Conservation (phyloP, 352 stramenopile species). For the Pythium periplocum region DNA sequence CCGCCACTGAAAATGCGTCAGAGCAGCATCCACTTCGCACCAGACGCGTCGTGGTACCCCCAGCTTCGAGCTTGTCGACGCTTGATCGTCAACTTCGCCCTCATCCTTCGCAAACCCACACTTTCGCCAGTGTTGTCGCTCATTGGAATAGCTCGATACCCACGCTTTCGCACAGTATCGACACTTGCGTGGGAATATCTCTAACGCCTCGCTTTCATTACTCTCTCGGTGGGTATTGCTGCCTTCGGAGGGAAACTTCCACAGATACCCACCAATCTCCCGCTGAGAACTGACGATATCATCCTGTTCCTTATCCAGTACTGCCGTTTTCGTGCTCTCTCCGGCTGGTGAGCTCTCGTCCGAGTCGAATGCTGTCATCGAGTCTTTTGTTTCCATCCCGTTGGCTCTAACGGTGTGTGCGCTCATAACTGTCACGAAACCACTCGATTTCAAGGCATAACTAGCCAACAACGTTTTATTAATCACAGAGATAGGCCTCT, state of each 20-base stretch:
- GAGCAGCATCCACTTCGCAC: slow-evolving; percentile 45
- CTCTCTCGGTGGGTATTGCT: slow-evolving; percentile 22
- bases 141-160: slow-evolving; percentile 23
- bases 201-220: background rate
- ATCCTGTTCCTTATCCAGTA: slow-evolving; percentile 2
- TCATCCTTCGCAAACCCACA: too few relatives aligned
- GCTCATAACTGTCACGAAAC: too few relatives aligned
- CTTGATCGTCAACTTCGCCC: too few relatives aligned
- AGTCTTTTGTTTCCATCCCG: too few relatives aligned
- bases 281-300: slow-evolving; percentile 1
- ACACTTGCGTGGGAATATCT: slow-evolving; percentile 18
- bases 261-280: slow-evolving; percentile 30
- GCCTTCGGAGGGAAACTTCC: slow-evolving; percentile 70
- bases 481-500: too few relatives aligned
- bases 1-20: slow-evolving; percentile 43
- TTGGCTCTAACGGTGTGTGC: too few relatives aligned
- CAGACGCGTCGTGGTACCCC: slow-evolving; percentile 35
- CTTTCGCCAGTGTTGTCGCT: slow-evolving; percentile 15
- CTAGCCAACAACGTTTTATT: too few relatives aligned
- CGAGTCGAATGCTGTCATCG: too few relatives aligned
- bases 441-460: too few relatives aligned
- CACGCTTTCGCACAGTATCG: slow-evolving; percentile 13
- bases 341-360: too few relatives aligned
- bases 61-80: slow-evolving; percentile 9
- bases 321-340: background rate